These are phyloP conservation scores for Cercospora sp. DNA, from an alignment of 2,329 filamentous ascomycete genomes.

Conservation along the genomic window DNA sequence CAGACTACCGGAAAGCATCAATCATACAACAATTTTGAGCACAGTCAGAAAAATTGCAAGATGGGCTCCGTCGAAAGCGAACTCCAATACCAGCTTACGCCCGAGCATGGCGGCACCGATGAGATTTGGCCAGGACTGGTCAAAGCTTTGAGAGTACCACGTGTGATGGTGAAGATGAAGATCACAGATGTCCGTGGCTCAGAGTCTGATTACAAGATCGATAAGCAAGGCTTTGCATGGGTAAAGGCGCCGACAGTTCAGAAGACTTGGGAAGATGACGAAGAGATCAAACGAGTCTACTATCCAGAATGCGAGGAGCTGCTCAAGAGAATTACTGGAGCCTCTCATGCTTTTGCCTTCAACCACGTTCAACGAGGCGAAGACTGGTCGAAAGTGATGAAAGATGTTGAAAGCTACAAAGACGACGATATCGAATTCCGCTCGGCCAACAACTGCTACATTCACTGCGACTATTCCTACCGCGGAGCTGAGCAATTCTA, in stretches of 20 bases:
- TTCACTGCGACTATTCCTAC: conserved; percentile 15
- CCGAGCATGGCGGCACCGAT: conserved; percentile 14
- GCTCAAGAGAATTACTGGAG: conserved; percentile 16
- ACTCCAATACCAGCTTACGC: conserved; percentile 12
- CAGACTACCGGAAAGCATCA: background rate
- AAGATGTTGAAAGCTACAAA: conserved; percentile 15
- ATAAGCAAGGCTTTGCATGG: conserved; percentile 17
- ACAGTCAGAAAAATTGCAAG: background rate
- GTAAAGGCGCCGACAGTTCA: conserved; percentile 1
- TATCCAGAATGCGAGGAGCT: conserved; percentile 13
- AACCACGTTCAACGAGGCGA: conserved; percentile 13
- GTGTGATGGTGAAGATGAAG: conserved; percentile 14
- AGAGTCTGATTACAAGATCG: conserved; percentile 4
- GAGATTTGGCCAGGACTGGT: conserved; percentile 16
- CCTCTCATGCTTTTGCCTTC: conserved; percentile 14
- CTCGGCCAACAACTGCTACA: conserved; percentile 14
- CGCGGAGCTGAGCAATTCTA: conserved; percentile 16
- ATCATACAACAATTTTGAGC: background rate
- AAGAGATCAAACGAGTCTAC: conserved; percentile 13
- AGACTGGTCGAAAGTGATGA: conserved; percentile 9
- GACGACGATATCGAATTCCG: conserved; percentile 13
- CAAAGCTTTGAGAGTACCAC: conserved; percentile 13
- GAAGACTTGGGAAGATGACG: conserved; percentile 15
- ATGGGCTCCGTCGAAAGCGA: conserved; percentile 9
- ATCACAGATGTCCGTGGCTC: conserved; percentile 8